phyloP scores from a whole-genome alignment of 2,329 filamentous ascomycete genomes.

The Cladosporium phlei region DNA sequence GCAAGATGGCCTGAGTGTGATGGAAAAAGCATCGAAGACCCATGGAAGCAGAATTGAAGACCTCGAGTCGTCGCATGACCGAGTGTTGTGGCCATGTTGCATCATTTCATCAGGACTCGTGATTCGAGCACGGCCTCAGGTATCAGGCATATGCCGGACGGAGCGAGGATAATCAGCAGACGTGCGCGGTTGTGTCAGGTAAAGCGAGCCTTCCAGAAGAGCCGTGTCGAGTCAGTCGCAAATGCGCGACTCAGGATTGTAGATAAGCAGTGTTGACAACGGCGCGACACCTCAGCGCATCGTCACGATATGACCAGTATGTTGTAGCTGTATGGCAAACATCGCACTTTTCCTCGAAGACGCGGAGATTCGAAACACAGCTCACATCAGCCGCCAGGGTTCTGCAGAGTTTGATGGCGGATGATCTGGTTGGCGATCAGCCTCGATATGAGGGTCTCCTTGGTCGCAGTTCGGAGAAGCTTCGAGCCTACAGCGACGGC shows the following conservation, averaged over 20 bases:
- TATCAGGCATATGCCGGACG: conserved; percentile 6
- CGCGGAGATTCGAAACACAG: too few species aligned
- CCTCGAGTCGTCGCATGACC: neutral
- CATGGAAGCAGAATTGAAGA: conserved; percentile 2
- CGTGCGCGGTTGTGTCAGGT: conserved; percentile 8
- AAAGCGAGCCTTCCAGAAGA: conserved; percentile 10
- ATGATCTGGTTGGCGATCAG: conserved; percentile 11
- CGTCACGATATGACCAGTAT: too few species aligned
- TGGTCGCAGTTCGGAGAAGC: conserved; percentile 8
- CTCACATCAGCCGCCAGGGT: too few species aligned
- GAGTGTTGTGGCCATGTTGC: neutral
- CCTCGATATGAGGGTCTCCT: neutral
- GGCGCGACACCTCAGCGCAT: too few species aligned
- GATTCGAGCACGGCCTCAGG: neutral
- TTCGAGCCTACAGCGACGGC: conserved; percentile 2
- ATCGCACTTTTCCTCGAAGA: too few species aligned
- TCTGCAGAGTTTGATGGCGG: conserved; percentile 2
- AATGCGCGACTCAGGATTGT: neutral
- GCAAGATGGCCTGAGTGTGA: neutral
- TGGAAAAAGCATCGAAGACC: conserved; percentile 8
- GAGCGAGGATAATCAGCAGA: neutral
- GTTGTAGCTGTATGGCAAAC: too few species aligned
- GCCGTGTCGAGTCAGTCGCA: conserved; percentile 1
- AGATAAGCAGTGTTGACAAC: too few species aligned
- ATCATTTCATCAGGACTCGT: neutral